Percentiles rank a stretch among this genome's conserved stretches.
phyloP scores from a whole-genome alignment of 495 filamentous ascomycete genomes.

The Penicillium bialowiezense region DNA sequence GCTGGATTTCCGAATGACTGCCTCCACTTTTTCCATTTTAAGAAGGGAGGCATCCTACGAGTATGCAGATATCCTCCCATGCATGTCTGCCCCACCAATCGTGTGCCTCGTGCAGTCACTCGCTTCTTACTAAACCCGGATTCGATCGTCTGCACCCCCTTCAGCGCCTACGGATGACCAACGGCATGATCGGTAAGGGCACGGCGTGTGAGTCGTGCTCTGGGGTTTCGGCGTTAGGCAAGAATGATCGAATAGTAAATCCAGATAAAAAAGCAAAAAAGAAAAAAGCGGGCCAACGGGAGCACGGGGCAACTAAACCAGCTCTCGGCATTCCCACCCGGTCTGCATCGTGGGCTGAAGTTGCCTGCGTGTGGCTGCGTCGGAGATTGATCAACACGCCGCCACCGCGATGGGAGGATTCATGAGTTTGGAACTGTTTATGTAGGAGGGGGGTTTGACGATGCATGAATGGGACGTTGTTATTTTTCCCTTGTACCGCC shows the following conservation, averaged over 20 bases:
- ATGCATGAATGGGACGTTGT: conserved; percentile 8
- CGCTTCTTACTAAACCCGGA: conserved; percentile 4
- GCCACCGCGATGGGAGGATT: conserved; percentile 3
- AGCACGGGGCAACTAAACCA: conserved; percentile 22
- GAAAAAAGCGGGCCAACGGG: conserved; percentile 14
- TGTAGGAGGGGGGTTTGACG: background rate
- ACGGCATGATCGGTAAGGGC: conserved; percentile 8
- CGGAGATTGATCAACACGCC: conserved; percentile 11
- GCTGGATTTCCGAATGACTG: conserved; percentile 3
- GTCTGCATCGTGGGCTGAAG: conserved; percentile 20
- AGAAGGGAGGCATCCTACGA: conserved; percentile 6
- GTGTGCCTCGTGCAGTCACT: conserved; percentile 9
- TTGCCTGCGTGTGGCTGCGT: conserved; percentile 17
- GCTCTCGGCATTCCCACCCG: conserved; percentile 24
- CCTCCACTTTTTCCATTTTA: conserved; percentile 2
- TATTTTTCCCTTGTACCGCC: conserved; percentile 5
- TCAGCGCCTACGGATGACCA: conserved; percentile 12
- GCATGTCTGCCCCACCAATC: conserved; percentile 9
- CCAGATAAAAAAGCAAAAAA: conserved; percentile 3
- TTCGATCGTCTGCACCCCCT: conserved; percentile 11
- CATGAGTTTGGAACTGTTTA: background rate
- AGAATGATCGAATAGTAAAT: conserved; percentile 5
- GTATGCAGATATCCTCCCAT: conserved; percentile 9
- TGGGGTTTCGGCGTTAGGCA: background rate
- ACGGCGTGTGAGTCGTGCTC: conserved; percentile 3